Base-by-base conservation (phyloP, 2,329 filamentous ascomycete genomes). In the Metarhizium humberi region DNA sequence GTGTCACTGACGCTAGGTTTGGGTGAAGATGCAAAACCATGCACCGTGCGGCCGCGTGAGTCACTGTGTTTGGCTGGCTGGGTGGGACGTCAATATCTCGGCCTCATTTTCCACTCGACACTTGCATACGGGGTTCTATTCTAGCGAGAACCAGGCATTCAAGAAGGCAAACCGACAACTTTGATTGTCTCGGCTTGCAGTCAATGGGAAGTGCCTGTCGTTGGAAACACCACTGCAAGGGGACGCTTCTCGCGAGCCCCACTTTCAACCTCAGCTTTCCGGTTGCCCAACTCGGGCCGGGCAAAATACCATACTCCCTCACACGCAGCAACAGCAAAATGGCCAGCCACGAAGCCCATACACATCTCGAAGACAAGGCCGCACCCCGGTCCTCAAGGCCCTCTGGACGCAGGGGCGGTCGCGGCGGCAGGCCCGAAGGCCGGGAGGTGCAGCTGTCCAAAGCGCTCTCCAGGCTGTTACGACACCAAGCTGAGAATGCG, bases 401-500 rank as follows among this genome's bases (percentile, higher is more conserved):
- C 3, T 25, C 29, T 6, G 48, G 30, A 53, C 32, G 56, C 62
- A 60, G 66, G 42, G 59, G 68, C 11, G 59, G 63, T 5, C 62
- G 69, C 7, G 62, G 67, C 1, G 62, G 67, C 1, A 64, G 68
- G 2, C 64, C 68, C 0, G 65, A 66, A 4, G 64, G 64, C 5
- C 72, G 79, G n/a, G 73, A 78, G 20, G 69, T 77, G 20, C 70
- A 73, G 55, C 67, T 83, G 48, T 82, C 79, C 7, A 78, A 74
- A 60, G 78, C 79, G 11, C 67, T 84, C 48, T 82, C 79, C 16
- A 71, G 66, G 59, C 69, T 84, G 50, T 66, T 84, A 57, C 68
- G 81, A 36, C 81, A 84, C 59, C 79, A 82, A 69, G 81, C 80
- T 8, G 69, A 70, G 52, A 78, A 75, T 43, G 82, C 78, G 20